Conservation (phyloP, 2,329 filamentous ascomycete species). For the Fonsecaea monophora region DNA sequence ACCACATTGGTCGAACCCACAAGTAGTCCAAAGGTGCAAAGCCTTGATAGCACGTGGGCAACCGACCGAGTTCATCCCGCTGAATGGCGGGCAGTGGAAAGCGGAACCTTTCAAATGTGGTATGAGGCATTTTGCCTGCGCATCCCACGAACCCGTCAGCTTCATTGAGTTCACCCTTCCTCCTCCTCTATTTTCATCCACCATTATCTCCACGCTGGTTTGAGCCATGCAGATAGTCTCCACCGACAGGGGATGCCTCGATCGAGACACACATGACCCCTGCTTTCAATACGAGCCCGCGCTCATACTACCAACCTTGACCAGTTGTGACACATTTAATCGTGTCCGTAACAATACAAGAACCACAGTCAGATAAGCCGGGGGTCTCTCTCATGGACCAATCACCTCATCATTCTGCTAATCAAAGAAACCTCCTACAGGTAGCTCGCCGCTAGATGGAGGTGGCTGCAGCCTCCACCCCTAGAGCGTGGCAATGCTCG, state of each 20-base stretch:
- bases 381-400: background rate
- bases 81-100: background rate
- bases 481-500: background rate
- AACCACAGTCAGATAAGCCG: background rate
- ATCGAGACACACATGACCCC: background rate
- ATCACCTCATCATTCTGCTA: background rate
- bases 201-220: background rate
- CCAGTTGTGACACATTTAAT: background rate
- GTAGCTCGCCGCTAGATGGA: background rate
- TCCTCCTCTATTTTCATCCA: background rate
- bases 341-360: background rate
- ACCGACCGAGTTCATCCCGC: background rate
- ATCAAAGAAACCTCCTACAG: background rate
- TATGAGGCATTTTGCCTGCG: background rate
- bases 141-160: conserved; percentile 5
- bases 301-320: background rate
- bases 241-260: background rate
- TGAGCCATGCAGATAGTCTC: background rate
- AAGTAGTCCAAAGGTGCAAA: background rate
- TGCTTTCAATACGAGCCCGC: background rate
- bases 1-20: background rate
- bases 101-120: background rate
- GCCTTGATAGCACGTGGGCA: background rate
- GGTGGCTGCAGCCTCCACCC: too few relatives aligned
- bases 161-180: background rate